Evolutionary conservation across 129 eudicot genomes (phyloP).

Genomic region (Ambrosia artemisiifolia): DNA sequence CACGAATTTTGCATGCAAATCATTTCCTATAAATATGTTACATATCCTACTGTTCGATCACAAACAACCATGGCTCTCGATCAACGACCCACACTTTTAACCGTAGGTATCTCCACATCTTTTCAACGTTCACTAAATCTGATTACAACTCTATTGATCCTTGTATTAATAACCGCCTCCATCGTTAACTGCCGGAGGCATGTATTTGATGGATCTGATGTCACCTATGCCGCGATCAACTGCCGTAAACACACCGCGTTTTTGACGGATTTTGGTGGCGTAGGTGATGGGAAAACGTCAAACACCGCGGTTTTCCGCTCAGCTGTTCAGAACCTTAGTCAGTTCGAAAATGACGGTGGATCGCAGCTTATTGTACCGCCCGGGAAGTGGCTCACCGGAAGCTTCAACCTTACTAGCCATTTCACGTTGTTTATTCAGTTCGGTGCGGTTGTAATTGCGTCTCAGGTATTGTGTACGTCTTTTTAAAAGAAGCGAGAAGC

Average conservation of each 20-base stretch:
- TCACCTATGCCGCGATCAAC: conserved; percentile 41
- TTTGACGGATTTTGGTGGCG: conserved; percentile 71
- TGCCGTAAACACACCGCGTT: conserved; percentile 61
- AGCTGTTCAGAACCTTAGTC: conserved; percentile 51
- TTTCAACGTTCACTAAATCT: neutral
- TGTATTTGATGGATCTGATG: neutral
- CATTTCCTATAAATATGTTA: neutral
- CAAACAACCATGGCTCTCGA: conserved; percentile 7
- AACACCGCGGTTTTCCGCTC: conserved; percentile 63
- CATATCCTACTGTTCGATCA: neutral
- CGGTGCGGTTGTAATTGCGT: conserved; percentile 57
- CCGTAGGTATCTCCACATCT: conserved; percentile 6
- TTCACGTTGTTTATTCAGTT: conserved; percentile 61
- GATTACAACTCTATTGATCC: neutral
- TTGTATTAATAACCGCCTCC: conserved; percentile 8
- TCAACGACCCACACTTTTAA: conserved; percentile 4
- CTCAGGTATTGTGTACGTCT: conserved; percentile 36
- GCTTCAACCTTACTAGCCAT: conserved; percentile 64
- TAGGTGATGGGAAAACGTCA: conserved; percentile 64
- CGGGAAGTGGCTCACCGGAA: conserved; percentile 77
- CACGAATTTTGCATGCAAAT: neutral
- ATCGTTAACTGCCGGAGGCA: conserved; percentile 29
- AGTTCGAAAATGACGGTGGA: conserved; percentile 51
- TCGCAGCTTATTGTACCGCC: conserved; percentile 74
- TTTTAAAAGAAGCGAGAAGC: too few relatives aligned